Conservation (phyloP, 176 grass and related monocot genomes). For the Carex kokanica region DNA sequence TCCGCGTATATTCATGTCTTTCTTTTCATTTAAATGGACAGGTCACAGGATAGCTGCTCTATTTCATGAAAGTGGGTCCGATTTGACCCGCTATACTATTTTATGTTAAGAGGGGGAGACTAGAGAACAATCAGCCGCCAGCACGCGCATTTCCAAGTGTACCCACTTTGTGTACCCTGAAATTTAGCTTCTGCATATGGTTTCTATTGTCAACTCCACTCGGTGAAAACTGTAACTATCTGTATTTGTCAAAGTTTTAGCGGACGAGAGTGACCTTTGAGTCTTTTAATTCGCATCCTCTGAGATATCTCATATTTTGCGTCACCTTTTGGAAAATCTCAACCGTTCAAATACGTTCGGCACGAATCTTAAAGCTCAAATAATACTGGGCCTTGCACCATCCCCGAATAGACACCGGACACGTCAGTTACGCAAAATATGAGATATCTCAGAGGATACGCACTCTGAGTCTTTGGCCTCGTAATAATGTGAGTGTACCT, state of each 20-base stretch:
- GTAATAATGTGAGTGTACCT: no score
- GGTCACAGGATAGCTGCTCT: no score
- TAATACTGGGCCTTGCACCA: no score
- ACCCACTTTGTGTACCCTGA: conserved; percentile 8
- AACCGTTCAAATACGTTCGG: no score
- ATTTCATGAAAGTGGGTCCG: background rate
- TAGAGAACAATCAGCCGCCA: background rate
- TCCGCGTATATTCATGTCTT: background rate
- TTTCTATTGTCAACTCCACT: background rate
- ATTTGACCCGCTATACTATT: background rate
- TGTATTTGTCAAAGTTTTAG: background rate
- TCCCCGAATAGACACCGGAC: no score
- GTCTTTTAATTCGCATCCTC: no score
- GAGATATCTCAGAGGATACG: no score
- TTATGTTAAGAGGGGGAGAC: background rate
- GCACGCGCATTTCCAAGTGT: conserved; percentile 13
- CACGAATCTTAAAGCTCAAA: no score
- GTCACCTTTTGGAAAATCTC: no score
- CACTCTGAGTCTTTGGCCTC: background rate
- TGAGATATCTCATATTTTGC: no score
- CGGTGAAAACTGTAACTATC: conserved; percentile 2
- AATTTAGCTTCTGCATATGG: background rate
- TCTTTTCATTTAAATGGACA: no score
- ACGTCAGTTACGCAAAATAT: no score
- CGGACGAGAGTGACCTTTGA: background rate